Base-by-base conservation (phyloP, 2,329 filamentous ascomycete species). In the Ceratocystiopsis minuta region DNA sequence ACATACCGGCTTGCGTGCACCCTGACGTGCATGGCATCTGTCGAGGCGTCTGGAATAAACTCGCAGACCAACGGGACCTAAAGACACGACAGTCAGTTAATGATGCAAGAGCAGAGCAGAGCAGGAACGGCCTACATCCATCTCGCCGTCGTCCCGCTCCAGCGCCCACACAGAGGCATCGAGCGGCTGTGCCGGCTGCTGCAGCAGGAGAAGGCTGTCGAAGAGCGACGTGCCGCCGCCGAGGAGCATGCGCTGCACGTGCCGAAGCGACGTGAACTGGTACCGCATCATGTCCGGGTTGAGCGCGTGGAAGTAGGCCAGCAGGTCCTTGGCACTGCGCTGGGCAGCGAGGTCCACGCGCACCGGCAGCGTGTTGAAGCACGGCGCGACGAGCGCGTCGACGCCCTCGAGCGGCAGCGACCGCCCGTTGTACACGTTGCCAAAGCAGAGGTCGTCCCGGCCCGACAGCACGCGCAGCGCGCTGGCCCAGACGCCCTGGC, bases 281-380 rank as follows among this genome's bases (percentile, higher is more conserved):
- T 79, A 78, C 1, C 68, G 63, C 16, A 88, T 51, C 2, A 76
- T 58, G 1, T 76, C 65, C 3, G 60, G 55, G 43, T 68, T 70
- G 20, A 80, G 59, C 3, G 28, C 13, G 14, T 50, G 49, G 18
- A 51, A 45, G 16, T 48, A 44, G 4, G 39, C 10, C 38, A 49
- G 6, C 12, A 86, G 54, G 6, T 76, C 68, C 0, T 65, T 51
- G 43, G 77, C 75, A 15, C 65, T 67, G 1, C 56, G 61, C 2
- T 55, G 55, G 3, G 54, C 53, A 1, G 65, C 58, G 11, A 81
- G 46, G 31, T 73, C 59, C 15, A 75, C 60, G 20, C 84, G 71
- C 2, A 86, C 54, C 0, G 87, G 85, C 13, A 94, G 60, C 0
- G 87, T 93, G 54, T 94, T 95, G 65, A 95, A 94, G 55, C 85